Conservation (phyloP, 306 rosid genomes). For the Abrus precatorius region DNA sequence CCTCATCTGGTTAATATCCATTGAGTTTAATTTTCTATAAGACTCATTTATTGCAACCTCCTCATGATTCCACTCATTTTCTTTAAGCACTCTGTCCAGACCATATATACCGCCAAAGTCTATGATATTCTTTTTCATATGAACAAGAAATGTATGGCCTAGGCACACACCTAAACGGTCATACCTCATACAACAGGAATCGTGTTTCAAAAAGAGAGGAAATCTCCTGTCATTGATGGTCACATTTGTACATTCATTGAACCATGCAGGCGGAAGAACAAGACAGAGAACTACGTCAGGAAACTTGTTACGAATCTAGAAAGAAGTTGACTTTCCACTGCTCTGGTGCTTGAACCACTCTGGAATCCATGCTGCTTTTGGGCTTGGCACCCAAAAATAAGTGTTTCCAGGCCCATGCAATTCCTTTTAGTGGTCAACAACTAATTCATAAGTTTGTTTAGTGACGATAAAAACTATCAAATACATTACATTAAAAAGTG, state of each 20-base stretch:
- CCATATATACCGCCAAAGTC: neutral
- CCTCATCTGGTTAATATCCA: neutral
- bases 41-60: neutral
- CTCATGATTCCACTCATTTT: conserved; percentile 21
- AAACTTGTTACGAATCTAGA: conserved; percentile 24
- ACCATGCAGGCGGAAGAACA: neutral
- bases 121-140: neutral
- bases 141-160: neutral
- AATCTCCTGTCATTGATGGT: neutral
- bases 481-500: neutral
- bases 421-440: neutral
- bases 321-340: neutral
- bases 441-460: neutral
- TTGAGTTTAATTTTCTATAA: neutral
- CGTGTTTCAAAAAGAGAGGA: neutral
- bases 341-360: neutral
- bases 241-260: neutral
- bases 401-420: conserved; percentile 16
- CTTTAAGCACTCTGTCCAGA: neutral
- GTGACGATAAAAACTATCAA: neutral
- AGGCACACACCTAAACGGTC: too few relatives aligned
- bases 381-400: neutral
- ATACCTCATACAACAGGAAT: neutral
- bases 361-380: neutral
- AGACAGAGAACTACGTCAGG: neutral